A percentile compares a stretch with the other conserved stretches of the same genome.
These are phyloP conservation scores for Pleurotus djamor DNA, from an alignment of 768 basidiomycete genomes.

Conservation along the genomic window DNA sequence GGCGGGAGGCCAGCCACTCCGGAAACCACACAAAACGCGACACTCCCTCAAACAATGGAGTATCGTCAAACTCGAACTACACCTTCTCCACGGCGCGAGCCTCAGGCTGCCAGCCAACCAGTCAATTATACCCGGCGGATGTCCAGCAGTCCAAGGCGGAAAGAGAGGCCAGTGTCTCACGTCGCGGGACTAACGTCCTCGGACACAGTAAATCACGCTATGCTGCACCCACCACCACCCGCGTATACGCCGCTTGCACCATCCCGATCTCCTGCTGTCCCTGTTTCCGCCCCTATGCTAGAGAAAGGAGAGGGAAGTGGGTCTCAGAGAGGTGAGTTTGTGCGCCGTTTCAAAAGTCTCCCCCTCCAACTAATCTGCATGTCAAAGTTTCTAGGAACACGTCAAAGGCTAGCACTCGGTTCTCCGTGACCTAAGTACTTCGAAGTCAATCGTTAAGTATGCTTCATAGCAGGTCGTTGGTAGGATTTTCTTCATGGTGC, in stretches of 20 bases:
- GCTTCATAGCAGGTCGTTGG: too few species aligned
- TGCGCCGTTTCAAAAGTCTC: too few species aligned
- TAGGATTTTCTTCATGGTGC: too few species aligned
- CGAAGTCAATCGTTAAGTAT: too few species aligned
- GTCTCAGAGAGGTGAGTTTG: background rate
- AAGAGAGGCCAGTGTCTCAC: slow-evolving; percentile 4
- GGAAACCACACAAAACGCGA: background rate
- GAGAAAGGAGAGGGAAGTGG: background rate
- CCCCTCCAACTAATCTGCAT: too few species aligned
- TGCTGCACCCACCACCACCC: slow-evolving; percentile 1
- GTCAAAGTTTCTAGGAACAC: background rate
- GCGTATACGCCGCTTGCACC: background rate
- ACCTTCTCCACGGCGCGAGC: background rate
- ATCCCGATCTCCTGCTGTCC: background rate
- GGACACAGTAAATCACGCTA: slow-evolving; percentile 2
- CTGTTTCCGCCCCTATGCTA: background rate
- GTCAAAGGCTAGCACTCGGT: background rate
- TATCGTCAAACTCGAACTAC: background rate
- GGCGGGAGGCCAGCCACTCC: background rate
- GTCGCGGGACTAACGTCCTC: background rate
- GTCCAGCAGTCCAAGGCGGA: background rate
- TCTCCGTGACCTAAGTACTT: too few species aligned
- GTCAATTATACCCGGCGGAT: background rate
- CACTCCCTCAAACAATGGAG: background rate
- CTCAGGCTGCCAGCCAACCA: background rate